Conservation (phyloP, 2,329 filamentous ascomycete species). For the Fusarium avenaceum region DNA sequence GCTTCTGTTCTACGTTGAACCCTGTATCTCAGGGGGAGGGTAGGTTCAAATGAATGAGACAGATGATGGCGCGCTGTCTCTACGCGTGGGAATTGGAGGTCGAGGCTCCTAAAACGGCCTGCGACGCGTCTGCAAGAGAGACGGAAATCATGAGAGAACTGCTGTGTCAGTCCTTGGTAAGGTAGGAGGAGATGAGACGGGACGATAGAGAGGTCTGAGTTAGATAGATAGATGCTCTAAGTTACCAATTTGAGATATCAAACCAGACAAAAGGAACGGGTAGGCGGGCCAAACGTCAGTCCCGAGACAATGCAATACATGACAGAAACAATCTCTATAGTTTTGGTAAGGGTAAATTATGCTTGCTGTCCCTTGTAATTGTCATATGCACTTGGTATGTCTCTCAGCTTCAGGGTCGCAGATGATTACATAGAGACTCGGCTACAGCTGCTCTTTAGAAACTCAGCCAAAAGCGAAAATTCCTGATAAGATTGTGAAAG, state of each 20-base stretch:
- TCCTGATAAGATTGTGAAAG: not conserved
- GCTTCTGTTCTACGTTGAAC: slow-evolving; percentile 33
- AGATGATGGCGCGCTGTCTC: slow-evolving; percentile 6
- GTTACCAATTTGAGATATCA: not conserved
- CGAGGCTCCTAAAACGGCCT: slow-evolving; percentile 5
- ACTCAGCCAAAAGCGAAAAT: not conserved
- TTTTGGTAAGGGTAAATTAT: slow-evolving; percentile 13
- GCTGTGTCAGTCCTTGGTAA: too few relatives aligned
- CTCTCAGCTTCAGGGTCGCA: not conserved
- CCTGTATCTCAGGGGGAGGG: slow-evolving; percentile 36
- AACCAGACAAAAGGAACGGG: slow-evolving; percentile 8
- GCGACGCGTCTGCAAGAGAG: too few relatives aligned
- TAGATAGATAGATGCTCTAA: slow-evolving; percentile 3
- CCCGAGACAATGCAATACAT: slow-evolving; percentile 36
- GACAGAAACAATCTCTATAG: slow-evolving; percentile 3
- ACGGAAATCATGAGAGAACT: too few relatives aligned
- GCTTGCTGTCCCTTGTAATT: not conserved
- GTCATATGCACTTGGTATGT: slow-evolving; percentile 4
- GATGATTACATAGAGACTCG: not conserved
- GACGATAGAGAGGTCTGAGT: not conserved
- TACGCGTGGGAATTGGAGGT: not conserved
- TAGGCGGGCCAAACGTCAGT: slow-evolving; percentile 27
- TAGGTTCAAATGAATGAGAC: slow-evolving; percentile 21
- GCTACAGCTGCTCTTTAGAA: slow-evolving; percentile 1
- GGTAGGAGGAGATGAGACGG: slow-evolving; percentile 1